phyloP scores from a whole-genome alignment of 148 eudicot genomes.

The Agrostemma githago region DNA sequence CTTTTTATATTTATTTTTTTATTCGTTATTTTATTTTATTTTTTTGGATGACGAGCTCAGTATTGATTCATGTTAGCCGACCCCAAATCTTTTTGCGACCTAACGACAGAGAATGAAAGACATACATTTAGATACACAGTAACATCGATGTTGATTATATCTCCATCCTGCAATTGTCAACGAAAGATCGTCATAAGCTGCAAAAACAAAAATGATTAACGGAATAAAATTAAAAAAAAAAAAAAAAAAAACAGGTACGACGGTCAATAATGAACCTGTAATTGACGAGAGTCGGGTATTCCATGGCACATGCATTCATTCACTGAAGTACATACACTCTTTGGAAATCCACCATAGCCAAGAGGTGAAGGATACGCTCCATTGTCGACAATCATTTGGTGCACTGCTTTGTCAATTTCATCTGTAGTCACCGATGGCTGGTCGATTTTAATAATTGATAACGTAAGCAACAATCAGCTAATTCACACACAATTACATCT shows the following conservation, averaged over 20 bases:
- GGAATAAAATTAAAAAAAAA: constrained; percentile 5
- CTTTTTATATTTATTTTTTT: no score
- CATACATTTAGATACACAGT: constrained; percentile 90
- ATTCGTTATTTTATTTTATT: no score
- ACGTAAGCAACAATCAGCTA: constrained; percentile 1
- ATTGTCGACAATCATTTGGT: constrained; percentile 89
- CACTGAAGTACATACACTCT: constrained; percentile 94
- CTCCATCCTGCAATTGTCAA: constrained; percentile 78
- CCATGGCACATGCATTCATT: constrained; percentile 99
- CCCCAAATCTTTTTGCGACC: no score
- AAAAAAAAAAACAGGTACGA: constrained; percentile 29
- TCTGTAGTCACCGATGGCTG: constrained; percentile 94
- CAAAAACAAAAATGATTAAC: constrained; percentile 1
- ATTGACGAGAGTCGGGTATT: constrained; percentile 93
- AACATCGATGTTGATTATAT: constrained; percentile 94
- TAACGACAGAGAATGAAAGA: constrained; percentile 16
- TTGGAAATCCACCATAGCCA: constrained; percentile 94
- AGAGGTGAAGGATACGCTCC: constrained; percentile 99
- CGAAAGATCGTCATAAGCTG: constrained; percentile 21
- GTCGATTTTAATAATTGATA: constrained; percentile 12
- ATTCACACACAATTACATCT: background rate
- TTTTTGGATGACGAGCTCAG: no score
- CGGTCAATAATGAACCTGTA: constrained; percentile 59
- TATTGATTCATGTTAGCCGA: no score
- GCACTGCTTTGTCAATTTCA: constrained; percentile 92